These are phyloP conservation scores for Epichloe typhina DNA, from an alignment of 2,329 filamentous ascomycete species.

Conservation along the genomic window DNA sequence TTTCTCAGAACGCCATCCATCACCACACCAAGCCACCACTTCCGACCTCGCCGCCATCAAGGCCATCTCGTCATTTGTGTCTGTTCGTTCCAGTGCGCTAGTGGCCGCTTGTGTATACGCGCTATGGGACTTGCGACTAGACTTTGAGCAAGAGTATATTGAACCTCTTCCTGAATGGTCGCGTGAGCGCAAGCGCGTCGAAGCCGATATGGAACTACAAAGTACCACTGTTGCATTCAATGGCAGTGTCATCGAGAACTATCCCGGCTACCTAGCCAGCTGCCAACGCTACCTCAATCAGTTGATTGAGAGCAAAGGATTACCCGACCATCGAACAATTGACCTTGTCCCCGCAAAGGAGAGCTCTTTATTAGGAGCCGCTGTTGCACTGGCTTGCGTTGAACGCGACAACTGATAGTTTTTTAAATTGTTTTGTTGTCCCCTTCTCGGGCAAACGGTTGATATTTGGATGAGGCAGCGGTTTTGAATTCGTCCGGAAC, in stretches of 20 bases:
- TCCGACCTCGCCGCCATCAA: constrained; percentile 40
- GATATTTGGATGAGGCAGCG: background rate
- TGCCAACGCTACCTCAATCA: constrained; percentile 52
- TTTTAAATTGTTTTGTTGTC: background rate
- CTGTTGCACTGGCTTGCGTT: constrained; percentile 48
- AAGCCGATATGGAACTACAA: constrained; percentile 33
- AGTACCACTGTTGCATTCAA: constrained; percentile 60
- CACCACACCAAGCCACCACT: constrained; percentile 23
- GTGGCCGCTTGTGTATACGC: constrained; percentile 46
- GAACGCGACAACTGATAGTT: constrained; percentile 8
- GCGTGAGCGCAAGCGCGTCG: constrained; percentile 29
- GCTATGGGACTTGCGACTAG: constrained; percentile 43
- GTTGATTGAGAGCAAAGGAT: constrained; percentile 30
- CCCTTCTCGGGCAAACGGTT: background rate
- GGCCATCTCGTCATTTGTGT: constrained; percentile 39
- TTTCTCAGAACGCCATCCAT: constrained; percentile 39
- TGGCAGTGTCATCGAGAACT: constrained; percentile 67
- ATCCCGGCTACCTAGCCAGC: constrained; percentile 49
- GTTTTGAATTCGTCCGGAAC: background rate
- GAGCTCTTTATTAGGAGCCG: constrained; percentile 63
- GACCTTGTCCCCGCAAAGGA: constrained; percentile 57
- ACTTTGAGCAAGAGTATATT: constrained; percentile 27
- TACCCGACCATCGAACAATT: constrained; percentile 31
- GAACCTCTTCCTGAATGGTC: constrained; percentile 18
- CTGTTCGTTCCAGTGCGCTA: constrained; percentile 44